Conservation (phyloP, 1,284 basidiomycete genomes). For the Sporisorium graminicola region DNA sequence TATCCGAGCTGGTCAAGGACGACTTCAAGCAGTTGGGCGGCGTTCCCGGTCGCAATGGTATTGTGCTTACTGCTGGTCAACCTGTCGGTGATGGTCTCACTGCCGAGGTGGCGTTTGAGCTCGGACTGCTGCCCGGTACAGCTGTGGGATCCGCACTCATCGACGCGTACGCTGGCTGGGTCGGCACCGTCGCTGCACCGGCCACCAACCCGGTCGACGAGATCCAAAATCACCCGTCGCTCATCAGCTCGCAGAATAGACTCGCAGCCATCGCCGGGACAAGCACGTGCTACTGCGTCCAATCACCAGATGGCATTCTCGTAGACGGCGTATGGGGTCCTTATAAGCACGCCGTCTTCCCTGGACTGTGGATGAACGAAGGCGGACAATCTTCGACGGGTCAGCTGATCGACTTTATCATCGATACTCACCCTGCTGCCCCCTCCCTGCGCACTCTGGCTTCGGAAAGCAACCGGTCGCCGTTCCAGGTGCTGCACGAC, state of each 20-base stretch:
- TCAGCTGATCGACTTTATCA: conserved; percentile 96
- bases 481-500: conserved; percentile 78
- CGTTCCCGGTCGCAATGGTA: conserved; percentile 73
- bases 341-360: conserved; percentile 89
- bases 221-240: conserved; percentile 70
- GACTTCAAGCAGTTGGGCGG: conserved; percentile 85
- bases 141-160: conserved; percentile 94
- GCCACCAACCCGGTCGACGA: conserved; percentile 72
- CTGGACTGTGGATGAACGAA: conserved; percentile 92
- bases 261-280: conserved; percentile 95
- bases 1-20: conserved; percentile 72
- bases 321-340: conserved; percentile 97
- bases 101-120: conserved; percentile 82
- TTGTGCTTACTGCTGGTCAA: conserved; percentile 88
- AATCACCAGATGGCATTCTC: conserved; percentile 78
- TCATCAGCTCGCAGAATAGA: conserved; percentile 73
- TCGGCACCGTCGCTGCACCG: conserved; percentile 91
- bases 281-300: conserved; percentile 91
- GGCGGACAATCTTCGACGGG: conserved; percentile 98
- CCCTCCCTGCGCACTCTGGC: conserved; percentile 76
- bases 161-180: conserved; percentile 99
- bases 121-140: conserved; percentile 88
- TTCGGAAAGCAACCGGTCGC: conserved; percentile 71
- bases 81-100: conserved; percentile 89
- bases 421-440: conserved; percentile 91